phyloP scores from a whole-genome alignment of 2,329 filamentous ascomycete species.

The Xylaria sp. region DNA sequence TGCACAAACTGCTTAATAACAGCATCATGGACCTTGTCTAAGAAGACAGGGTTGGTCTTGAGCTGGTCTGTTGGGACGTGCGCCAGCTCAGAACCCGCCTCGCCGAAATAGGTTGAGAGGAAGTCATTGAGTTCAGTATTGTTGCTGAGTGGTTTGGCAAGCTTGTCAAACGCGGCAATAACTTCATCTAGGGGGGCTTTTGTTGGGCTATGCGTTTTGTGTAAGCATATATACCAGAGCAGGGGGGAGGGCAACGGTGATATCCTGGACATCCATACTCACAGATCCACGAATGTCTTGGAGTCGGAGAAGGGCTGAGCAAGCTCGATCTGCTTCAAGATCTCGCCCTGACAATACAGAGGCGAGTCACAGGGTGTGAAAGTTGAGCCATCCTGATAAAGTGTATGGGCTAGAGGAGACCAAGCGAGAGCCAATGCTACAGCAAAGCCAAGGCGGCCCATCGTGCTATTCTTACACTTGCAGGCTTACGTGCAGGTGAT shows the following conservation, averaged over 20 bases:
- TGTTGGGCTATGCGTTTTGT: conserved; percentile 55
- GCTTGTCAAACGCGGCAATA: conserved; percentile 60
- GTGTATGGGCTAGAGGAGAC: conserved; percentile 39
- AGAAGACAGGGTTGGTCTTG: conserved; percentile 59
- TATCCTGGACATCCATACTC: conserved; percentile 33
- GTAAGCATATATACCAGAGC: conserved; percentile 10
- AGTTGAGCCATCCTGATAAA: conserved; percentile 63
- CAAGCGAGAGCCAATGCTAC: conserved; percentile 24
- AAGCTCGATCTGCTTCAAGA: conserved; percentile 64
- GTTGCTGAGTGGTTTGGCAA: conserved; percentile 64
- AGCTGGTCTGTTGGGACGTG: conserved; percentile 55
- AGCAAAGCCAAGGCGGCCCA: conserved; percentile 4
- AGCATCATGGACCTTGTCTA: conserved; percentile 58
- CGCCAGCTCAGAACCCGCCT: conserved; percentile 65
- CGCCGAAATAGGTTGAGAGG: conserved; percentile 63
- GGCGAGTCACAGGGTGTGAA: conserved; percentile 68
- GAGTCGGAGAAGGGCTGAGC: conserved; percentile 67
- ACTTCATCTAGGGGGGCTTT: conserved; percentile 62
- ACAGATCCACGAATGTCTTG: conserved; percentile 74
- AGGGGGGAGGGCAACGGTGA: neutral
- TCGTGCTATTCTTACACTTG: conserved; percentile 11
- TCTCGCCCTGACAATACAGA: conserved; percentile 68
- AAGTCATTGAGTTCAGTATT: conserved; percentile 65
- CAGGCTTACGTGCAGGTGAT: neutral
- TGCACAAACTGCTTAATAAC: conserved; percentile 62